Percentiles rank a stretch among this genome's conserved stretches.
phyloP scores from a whole-genome alignment of 371 early-diverging fungal species.

The Parasitella parasitica region DNA sequence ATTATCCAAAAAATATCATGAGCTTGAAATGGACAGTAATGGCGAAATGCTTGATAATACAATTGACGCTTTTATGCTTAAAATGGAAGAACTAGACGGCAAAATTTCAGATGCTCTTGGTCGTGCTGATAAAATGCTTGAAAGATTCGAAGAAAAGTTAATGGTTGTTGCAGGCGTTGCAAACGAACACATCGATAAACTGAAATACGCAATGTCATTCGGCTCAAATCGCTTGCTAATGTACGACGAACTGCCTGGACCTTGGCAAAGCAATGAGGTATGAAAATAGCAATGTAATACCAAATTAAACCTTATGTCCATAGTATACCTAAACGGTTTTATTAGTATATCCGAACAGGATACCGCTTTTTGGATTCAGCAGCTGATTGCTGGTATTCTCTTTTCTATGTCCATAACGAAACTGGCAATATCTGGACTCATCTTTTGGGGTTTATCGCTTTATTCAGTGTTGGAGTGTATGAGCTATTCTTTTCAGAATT shows the following conservation, averaged over 20 bases:
- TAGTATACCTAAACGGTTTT: neutral
- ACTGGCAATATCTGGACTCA: conserved; percentile 86
- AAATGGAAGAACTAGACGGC: conserved; percentile 49
- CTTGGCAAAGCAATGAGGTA: conserved; percentile 52
- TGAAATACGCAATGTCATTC: conserved; percentile 38
- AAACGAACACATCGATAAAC: conserved; percentile 41
- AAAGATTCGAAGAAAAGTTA: conserved; percentile 37
- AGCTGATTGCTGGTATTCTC: conserved; percentile 65
- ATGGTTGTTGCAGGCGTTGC: conserved; percentile 41
- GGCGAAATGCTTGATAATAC: conserved; percentile 42
- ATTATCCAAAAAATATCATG: conserved; percentile 27
- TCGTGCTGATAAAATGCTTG: conserved; percentile 36
- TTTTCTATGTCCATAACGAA: conserved; percentile 80
- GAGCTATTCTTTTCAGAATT: conserved; percentile 48
- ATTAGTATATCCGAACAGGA: conserved; percentile 59
- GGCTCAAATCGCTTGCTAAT: conserved; percentile 39
- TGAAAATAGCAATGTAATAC: neutral
- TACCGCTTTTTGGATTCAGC: conserved; percentile 73
- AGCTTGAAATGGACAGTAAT: conserved; percentile 19
- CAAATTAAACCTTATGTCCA: neutral
- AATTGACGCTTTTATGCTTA: conserved; percentile 45
- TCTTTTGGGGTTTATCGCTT: conserved; percentile 65
- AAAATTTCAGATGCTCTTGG: conserved; percentile 44
- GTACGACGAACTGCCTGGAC: conserved; percentile 50
- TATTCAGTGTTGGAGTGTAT: conserved; percentile 54